Conservation (phyloP, 83 land plant species). For the Picea abies region DNA sequence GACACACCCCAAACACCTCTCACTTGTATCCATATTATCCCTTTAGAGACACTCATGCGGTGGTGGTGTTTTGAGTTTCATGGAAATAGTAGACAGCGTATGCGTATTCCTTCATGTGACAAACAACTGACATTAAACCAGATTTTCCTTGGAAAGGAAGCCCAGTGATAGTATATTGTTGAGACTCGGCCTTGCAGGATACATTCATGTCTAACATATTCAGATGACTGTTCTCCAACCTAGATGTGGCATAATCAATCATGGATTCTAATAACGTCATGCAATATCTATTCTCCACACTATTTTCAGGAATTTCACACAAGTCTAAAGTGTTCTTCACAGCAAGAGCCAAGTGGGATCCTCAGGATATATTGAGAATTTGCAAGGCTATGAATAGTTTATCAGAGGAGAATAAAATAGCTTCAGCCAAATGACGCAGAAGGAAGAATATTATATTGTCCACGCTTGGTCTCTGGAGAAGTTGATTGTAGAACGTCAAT, state of each 20-base stretch:
- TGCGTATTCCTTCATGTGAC: conserved; percentile 25
- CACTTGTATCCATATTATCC: no score
- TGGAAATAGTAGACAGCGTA: no score
- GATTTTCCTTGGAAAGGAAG: neutral
- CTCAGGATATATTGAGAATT: conserved; percentile 24
- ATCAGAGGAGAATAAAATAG: conserved; percentile 32
- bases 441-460: no score
- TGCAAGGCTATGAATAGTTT: conserved; percentile 26
- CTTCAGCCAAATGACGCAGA: conserved; percentile 33
- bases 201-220: conserved; percentile 23
- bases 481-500: no score
- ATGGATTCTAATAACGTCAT: conserved; percentile 44
- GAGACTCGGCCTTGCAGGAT: neutral
- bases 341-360: neutral
- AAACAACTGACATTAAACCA: neutral
- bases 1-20: no score
- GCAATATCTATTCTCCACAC: conserved; percentile 39
- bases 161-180: neutral
- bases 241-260: conserved; percentile 39
- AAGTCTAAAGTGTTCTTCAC: conserved; percentile 25
- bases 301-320: conserved; percentile 32
- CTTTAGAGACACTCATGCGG: no score
- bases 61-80: no score
- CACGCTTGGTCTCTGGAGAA: no score
- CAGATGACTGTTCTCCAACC: conserved; percentile 26